These are phyloP conservation scores for Syncephalastrum racemosum DNA, from an alignment of 371 early-diverging fungal genomes.

Conservation along the genomic window DNA sequence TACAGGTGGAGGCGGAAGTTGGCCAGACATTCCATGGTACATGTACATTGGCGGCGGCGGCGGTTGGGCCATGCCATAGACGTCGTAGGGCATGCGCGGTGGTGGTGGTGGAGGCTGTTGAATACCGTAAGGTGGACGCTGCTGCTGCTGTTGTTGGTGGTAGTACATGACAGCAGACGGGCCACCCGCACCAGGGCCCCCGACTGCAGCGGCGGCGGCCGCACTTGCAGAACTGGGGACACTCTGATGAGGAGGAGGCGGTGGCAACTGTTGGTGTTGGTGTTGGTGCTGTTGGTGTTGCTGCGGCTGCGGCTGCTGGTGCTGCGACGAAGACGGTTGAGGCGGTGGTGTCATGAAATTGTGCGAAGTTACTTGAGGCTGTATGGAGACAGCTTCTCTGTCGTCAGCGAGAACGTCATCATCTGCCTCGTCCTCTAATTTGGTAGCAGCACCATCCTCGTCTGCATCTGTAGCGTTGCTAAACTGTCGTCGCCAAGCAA, in stretches of 20 bases:
- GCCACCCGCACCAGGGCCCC: too few relatives aligned
- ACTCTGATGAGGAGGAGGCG: conserved; percentile 9
- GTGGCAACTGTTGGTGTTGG: conserved; percentile 9
- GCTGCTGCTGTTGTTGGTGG: conserved; percentile 18
- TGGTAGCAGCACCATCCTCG: conserved; percentile 7
- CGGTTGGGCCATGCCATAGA: conserved; percentile 37
- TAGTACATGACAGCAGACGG: conserved; percentile 18
- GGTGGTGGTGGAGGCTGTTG: conserved; percentile 12
- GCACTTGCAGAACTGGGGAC: conserved; percentile 3
- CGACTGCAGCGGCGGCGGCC: too few relatives aligned
- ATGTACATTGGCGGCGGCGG: conserved; percentile 37
- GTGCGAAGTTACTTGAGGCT: conserved; percentile 12
- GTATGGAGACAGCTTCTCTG: conserved; percentile 18
- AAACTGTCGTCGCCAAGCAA: conserved; percentile 12
- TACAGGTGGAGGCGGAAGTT: conserved; percentile 17
- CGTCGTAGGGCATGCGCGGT: conserved; percentile 29
- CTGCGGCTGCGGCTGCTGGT: conserved; percentile 16
- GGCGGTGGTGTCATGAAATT: conserved; percentile 2
- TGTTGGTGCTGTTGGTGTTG: conserved; percentile 12
- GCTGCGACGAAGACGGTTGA: conserved; percentile 10
- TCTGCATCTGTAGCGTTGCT: conserved; percentile 15
- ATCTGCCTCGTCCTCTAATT: conserved; percentile 13
- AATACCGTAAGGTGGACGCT: conserved; percentile 6
- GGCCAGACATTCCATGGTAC: conserved; percentile 24
- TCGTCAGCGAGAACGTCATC: conserved; percentile 4